Conservation (phyloP, 2,329 filamentous ascomycete genomes). For the Hypoxylon sp. region DNA sequence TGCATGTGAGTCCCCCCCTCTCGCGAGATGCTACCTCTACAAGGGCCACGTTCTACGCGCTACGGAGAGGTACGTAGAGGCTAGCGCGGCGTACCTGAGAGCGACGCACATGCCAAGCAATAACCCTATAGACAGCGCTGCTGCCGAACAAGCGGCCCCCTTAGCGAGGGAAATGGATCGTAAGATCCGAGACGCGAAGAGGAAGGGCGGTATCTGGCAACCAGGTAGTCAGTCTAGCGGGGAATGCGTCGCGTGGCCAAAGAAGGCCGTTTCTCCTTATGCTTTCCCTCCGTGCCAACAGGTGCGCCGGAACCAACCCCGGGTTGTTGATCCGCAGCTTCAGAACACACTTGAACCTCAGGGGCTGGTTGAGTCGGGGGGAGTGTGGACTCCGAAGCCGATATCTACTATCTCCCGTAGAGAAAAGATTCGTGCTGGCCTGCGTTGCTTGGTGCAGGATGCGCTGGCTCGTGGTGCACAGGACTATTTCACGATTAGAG, state of each 20-base stretch:
- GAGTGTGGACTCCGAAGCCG: constrained; percentile 5
- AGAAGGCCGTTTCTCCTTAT: not conserved
- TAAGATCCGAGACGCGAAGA: constrained; percentile 13
- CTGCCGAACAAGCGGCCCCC: constrained; percentile 17
- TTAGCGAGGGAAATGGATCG: constrained; percentile 18
- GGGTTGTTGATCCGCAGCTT: constrained; percentile 1
- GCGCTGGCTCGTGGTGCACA: not conserved
- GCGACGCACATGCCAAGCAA: constrained; percentile 12
- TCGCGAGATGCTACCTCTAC: constrained; percentile 42
- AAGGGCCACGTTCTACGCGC: constrained; percentile 38
- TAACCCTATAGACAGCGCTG: constrained; percentile 18
- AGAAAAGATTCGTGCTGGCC: not conserved
- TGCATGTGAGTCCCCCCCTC: constrained; percentile 42
- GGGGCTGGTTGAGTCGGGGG: not conserved
- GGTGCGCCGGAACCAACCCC: not conserved
- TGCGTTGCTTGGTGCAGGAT: not conserved
- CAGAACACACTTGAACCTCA: constrained; percentile 5
- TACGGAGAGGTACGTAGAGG: constrained; percentile 29
- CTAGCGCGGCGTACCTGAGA: constrained; percentile 30
- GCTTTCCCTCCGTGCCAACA: constrained; percentile 8
- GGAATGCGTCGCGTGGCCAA: not conserved
- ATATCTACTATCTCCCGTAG: not conserved
- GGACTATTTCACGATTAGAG: constrained; percentile 3
- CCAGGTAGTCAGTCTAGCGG: not conserved
- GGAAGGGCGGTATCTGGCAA: constrained; percentile 28